phyloP scores from a whole-genome alignment of 2,329 filamentous ascomycete species.

The Apiospora marii region DNA sequence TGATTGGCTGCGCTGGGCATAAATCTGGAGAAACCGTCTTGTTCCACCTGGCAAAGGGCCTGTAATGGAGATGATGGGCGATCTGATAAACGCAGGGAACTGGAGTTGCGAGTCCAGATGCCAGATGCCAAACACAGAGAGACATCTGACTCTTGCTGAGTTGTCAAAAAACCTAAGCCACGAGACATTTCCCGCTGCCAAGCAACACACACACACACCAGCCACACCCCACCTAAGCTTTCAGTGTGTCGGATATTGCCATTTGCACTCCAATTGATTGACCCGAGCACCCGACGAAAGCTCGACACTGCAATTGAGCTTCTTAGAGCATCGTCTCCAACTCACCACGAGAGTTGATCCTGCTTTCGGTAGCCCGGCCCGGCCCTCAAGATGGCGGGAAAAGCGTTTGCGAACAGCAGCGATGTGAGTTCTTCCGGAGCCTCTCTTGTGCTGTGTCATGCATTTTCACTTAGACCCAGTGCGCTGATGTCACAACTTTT shows the following conservation, averaged over 20 bases:
- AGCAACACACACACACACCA: background rate
- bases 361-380: constrained; percentile 4
- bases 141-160: background rate
- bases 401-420: constrained; percentile 15
- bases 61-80: constrained; percentile 12
- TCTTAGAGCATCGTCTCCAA: constrained; percentile 1
- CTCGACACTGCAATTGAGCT: background rate
- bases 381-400: constrained; percentile 11
- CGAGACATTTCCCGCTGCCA: background rate
- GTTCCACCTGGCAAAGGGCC: constrained; percentile 10
- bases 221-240: constrained; percentile 9
- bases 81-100: constrained; percentile 21
- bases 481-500: constrained; percentile 2
- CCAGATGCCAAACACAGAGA: background rate
- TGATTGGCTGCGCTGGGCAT: background rate
- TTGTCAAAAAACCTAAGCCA: background rate
- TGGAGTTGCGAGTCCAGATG: constrained; percentile 4
- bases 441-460: background rate
- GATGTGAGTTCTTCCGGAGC: background rate
- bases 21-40: background rate
- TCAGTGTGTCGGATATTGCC: background rate
- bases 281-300: constrained; percentile 3
- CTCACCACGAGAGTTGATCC: background rate
- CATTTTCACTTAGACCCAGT: background rate
- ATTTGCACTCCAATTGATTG: background rate